Conservation (phyloP, 495 filamentous ascomycete species). For the Bathelium albidoporum region DNA sequence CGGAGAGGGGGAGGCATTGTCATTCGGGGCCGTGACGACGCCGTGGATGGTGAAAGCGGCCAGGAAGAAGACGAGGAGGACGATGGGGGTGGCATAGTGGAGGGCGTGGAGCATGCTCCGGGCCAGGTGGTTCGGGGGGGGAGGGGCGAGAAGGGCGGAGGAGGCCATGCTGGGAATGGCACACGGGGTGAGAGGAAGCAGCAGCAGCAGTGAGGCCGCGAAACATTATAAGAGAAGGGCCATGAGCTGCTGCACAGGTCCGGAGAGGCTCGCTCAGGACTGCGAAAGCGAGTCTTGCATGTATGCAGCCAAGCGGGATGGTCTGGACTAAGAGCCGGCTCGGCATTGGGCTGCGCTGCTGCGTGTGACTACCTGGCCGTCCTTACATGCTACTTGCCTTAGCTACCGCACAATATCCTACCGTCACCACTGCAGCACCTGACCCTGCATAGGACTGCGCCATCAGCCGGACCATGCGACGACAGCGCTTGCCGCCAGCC, state of each 20-base stretch:
- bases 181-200: background rate
- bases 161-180: background rate
- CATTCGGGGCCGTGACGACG: slow-evolving; percentile 39
- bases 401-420: no score
- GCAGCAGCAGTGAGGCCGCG: background rate
- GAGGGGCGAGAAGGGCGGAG: background rate
- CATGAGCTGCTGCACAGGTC: background rate
- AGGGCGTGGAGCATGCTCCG: slow-evolving; percentile 37
- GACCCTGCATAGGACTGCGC: background rate
- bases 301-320: background rate
- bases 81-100: slow-evolving; percentile 55
- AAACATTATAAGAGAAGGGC: background rate
- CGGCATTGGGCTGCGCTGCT: background rate
- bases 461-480: background rate
- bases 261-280: background rate
- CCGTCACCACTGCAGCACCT: background rate
- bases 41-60: slow-evolving; percentile 52
- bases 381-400: no score
- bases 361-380: slow-evolving; percentile 5
- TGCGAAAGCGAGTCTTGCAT: background rate
- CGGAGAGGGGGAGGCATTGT: slow-evolving; percentile 30
- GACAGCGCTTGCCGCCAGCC: background rate
- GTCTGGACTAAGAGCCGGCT: background rate
- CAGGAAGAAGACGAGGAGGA: slow-evolving; percentile 59
- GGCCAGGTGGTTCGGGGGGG: background rate